phyloP scores from a whole-genome alignment of 2,329 filamentous ascomycete genomes.

The Microdochium trichocladiopsis region DNA sequence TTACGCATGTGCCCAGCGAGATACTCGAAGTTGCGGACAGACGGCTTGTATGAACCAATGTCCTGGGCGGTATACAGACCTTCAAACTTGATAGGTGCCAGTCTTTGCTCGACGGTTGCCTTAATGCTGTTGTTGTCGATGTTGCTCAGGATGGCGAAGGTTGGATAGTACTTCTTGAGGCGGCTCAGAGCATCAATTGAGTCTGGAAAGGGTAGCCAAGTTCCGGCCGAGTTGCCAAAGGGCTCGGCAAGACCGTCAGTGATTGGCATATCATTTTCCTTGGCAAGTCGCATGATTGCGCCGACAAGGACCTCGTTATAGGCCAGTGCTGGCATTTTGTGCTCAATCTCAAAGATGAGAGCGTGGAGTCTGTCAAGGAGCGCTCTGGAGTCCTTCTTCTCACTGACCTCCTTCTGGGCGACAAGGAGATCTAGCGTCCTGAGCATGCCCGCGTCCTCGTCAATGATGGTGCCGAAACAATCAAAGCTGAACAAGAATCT shows the following conservation, averaged over 20 bases:
- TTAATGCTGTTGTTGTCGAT: conserved; percentile 23
- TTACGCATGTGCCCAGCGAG: conserved; percentile 45
- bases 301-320: conserved; percentile 54
- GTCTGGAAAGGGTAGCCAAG: conserved; percentile 52
- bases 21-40: conserved; percentile 57
- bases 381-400: conserved; percentile 31
- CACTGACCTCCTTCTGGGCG: conserved; percentile 20
- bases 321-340: conserved; percentile 43
- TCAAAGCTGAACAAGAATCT: conserved; percentile 51
- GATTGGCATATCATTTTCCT: conserved; percentile 28
- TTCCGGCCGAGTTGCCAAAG: conserved; percentile 44
- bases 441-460: conserved; percentile 66
- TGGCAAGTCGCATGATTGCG: conserved; percentile 38
- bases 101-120: conserved; percentile 18
- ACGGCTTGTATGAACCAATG: conserved; percentile 66
- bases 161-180: conserved; percentile 39
- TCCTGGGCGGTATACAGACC: conserved; percentile 63
- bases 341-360: conserved; percentile 41
- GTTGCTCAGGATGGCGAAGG: conserved; percentile 53
- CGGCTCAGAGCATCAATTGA: conserved; percentile 43
- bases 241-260: conserved; percentile 30
- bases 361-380: conserved; percentile 34
- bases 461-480: conserved; percentile 72
- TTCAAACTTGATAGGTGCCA: conserved; percentile 49
- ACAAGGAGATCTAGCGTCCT: conserved; percentile 42